A percentile compares a stretch with the other conserved stretches of the same genome.
phyloP scores from a whole-genome alignment of 345 rosid genomes.

The Salix brachista region DNA sequence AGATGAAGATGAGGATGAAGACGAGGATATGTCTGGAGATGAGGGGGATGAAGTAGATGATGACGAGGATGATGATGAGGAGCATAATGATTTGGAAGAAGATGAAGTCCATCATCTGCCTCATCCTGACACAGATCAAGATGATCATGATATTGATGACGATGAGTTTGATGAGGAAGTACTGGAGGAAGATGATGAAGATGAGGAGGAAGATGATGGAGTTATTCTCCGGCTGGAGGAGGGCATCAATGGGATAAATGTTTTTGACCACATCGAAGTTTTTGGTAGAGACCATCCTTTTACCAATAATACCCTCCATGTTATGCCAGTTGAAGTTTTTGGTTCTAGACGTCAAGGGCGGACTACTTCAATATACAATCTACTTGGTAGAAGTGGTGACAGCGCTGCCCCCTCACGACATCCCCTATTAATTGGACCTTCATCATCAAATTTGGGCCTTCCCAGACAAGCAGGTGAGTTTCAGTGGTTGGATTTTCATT shows the following conservation, averaged over 20 bases:
- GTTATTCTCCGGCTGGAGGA: slow-evolving; percentile 84
- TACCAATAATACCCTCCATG: slow-evolving; percentile 77
- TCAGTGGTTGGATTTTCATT: not conserved
- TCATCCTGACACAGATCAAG: slow-evolving; percentile 89
- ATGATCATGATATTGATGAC: slow-evolving; percentile 94
- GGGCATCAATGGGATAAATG: slow-evolving; percentile 84
- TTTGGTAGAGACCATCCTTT: slow-evolving; percentile 81
- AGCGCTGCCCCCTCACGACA: slow-evolving; percentile 63
- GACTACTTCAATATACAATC: slow-evolving; percentile 91
- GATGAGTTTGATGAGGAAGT: slow-evolving; percentile 92
- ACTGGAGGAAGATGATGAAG: slow-evolving; percentile 85
- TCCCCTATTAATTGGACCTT: slow-evolving; percentile 78
- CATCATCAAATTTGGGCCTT: slow-evolving; percentile 37
- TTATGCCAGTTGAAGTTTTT: slow-evolving; percentile 96
- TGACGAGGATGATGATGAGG: slow-evolving; percentile 65
- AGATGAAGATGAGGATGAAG: slow-evolving; percentile 84
- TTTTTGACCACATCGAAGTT: slow-evolving; percentile 90
- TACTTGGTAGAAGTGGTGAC: slow-evolving; percentile 73
- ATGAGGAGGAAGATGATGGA: slow-evolving; percentile 87
- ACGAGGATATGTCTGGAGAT: slow-evolving; percentile 82
- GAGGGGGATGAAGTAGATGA: slow-evolving; percentile 71
- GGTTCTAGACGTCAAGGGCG: slow-evolving; percentile 96
- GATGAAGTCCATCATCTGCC: slow-evolving; percentile 87
- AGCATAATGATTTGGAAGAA: slow-evolving; percentile 65
- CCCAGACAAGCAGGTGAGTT: slow-evolving; percentile 61